Evolutionary conservation across 2,329 filamentous ascomycete genomes (phyloP).

Genomic region (Fusarium proliferatum): DNA sequence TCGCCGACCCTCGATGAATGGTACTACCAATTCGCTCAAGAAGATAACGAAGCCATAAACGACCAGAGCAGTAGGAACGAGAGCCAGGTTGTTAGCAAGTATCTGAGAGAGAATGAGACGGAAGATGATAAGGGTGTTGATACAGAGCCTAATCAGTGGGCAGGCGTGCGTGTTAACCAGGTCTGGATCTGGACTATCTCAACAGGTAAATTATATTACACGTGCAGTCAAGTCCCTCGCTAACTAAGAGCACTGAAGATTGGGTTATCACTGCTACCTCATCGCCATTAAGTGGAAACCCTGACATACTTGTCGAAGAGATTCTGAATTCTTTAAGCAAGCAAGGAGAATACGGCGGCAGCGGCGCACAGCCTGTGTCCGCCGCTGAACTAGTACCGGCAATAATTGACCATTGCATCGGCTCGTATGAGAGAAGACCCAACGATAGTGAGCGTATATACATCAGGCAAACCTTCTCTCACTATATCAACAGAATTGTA

Average conservation of each 20-base stretch:
- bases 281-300: neutral
- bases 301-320: neutral
- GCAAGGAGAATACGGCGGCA: neutral
- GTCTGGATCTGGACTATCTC: conserved; percentile 1
- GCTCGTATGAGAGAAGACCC: neutral
- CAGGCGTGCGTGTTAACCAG: neutral
- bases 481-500: neutral
- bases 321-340: neutral
- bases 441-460: accelerated
- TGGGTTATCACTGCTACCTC: neutral
- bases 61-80: neutral
- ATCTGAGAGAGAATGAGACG: neutral
- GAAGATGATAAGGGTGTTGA: no score
- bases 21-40: neutral
- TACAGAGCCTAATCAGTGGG: neutral
- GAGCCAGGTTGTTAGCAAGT: neutral
- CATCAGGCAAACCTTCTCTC: neutral
- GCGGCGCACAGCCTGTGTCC: neutral
- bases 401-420: neutral
- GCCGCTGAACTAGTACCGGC: no score
- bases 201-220: neutral
- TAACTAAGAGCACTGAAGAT: neutral
- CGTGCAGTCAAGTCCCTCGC: no score
- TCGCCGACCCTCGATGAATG: neutral
- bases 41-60: accelerated